Evolutionary conservation across 2,329 filamentous ascomycete species (phyloP).

Genomic region (Fusarium mundagurra): DNA sequence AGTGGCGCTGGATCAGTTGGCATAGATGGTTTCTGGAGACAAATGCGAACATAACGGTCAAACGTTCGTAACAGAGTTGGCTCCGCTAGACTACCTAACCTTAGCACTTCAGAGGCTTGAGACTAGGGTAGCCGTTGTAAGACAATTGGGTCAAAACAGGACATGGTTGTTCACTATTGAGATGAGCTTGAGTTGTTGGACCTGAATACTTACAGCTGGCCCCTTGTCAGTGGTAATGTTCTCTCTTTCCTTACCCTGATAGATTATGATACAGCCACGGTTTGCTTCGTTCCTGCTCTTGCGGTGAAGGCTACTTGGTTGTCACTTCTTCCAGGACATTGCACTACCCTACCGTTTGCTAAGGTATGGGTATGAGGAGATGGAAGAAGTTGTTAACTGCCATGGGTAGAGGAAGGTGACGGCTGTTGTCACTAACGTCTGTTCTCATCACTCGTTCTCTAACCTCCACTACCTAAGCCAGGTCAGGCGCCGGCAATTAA

Average conservation of each 20-base stretch:
- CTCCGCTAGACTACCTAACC: conserved; percentile 21
- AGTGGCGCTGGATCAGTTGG: conserved; percentile 17
- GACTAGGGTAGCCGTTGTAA: conserved; percentile 7
- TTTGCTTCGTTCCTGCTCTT: not conserved
- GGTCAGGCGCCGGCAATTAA: conserved; percentile 17
- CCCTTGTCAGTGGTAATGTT: not conserved
- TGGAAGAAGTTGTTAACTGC: not conserved
- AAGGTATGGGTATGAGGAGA: not conserved
- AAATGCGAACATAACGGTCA: conserved; percentile 36
- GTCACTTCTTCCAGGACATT: not conserved
- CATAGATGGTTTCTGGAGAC: conserved; percentile 6
- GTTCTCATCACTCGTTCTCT: conserved; percentile 14
- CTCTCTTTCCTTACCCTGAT: conserved; percentile 1
- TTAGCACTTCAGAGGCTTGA: conserved; percentile 6
- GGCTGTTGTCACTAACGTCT: not conserved
- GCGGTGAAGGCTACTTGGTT: not conserved
- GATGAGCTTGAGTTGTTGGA: conserved; percentile 1
- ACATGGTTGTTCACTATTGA: conserved; percentile 3
- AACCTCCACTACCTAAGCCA: conserved; percentile 1
- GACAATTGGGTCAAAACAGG: conserved; percentile 24
- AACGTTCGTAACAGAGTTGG: conserved; percentile 23
- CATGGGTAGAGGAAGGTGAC: not conserved
- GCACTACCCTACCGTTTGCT: not conserved
- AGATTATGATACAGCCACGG: too few species aligned
- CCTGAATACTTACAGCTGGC: not conserved